Evolutionary conservation across 2,329 filamentous ascomycete species (phyloP).

Genomic region (Thelonectria blattea): DNA sequence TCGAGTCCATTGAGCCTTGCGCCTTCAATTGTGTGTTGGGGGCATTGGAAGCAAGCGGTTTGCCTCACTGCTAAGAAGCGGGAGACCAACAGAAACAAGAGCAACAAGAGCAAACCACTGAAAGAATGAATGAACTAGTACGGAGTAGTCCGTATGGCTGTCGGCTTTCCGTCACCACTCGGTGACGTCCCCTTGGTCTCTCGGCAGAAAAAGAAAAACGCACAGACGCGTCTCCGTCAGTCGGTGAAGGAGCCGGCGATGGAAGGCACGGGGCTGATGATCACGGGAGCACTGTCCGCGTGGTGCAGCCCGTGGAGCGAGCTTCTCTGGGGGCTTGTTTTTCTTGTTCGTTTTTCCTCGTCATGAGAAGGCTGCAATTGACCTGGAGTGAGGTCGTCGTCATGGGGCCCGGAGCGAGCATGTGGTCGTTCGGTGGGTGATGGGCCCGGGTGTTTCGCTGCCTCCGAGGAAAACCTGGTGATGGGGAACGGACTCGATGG

Average conservation of each 20-base stretch:
- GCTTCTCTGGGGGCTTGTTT: not conserved
- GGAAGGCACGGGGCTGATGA: constrained; percentile 9
- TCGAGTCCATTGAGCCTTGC: not conserved
- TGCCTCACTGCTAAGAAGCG: too few relatives aligned
- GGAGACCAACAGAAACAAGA: too few relatives aligned
- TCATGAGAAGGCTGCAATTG: not conserved
- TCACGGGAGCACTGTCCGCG: constrained; percentile 16
- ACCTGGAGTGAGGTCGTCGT: not conserved
- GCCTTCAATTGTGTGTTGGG: too few relatives aligned
- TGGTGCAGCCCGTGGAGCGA: constrained; percentile 1
- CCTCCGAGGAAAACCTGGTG: not conserved
- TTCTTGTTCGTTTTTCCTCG: not conserved
- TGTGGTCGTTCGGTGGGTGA: not conserved
- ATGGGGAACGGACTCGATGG: not conserved
- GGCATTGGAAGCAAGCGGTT: too few relatives aligned
- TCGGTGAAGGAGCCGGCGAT: constrained; percentile 16
- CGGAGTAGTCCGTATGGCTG: too few relatives aligned
- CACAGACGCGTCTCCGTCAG: not conserved
- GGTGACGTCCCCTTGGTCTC: not conserved
- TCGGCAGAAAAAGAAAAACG: not conserved
- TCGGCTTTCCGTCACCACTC: not conserved
- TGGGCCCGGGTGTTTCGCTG: not conserved
- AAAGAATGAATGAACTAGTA: too few relatives aligned
- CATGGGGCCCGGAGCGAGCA: constrained; percentile 3
- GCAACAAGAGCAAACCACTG: too few relatives aligned